Percentiles rank a stretch among this genome's conserved stretches.
Conservation (phyloP, 2,329 filamentous ascomycete species). For the Alternaria sp. region DNA sequence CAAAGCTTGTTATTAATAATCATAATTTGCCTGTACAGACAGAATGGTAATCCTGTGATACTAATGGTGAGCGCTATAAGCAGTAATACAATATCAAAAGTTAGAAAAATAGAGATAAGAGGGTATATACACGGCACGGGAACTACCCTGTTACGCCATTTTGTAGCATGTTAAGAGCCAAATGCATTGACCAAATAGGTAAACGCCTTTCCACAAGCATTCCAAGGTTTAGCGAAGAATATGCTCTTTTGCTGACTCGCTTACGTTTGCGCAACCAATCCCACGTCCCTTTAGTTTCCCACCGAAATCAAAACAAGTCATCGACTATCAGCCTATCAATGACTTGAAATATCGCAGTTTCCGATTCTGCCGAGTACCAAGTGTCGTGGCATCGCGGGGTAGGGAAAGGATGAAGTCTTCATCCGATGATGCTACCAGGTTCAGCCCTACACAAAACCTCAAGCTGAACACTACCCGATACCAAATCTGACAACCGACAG, state of each 20-base stretch:
- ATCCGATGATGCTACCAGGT: background rate
- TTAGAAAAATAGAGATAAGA: background rate
- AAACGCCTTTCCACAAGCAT: conserved; percentile 1
- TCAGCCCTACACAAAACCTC: background rate
- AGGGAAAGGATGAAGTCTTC: background rate
- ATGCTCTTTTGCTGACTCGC: background rate
- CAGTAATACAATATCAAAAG: too few species aligned
- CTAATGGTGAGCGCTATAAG: too few species aligned
- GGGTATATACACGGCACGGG: too few species aligned
- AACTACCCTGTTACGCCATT: background rate
- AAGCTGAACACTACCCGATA: conserved; percentile 14
- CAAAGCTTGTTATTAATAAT: too few species aligned
- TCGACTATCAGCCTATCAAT: conserved; percentile 6
- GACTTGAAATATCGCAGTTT: background rate
- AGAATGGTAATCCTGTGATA: too few species aligned
- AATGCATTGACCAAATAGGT: background rate
- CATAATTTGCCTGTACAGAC: too few species aligned
- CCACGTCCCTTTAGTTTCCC: background rate
- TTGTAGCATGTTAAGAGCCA: too few species aligned
- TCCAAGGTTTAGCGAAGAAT: background rate
- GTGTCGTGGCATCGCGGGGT: conserved; percentile 18
- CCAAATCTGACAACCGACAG: conserved; percentile 22
- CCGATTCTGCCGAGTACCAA: conserved; percentile 8
- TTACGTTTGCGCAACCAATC: background rate
- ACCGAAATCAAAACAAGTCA: background rate